Conservation (phyloP, 768 basidiomycete genomes). For the Symmetrospora coprosmae region DNA sequence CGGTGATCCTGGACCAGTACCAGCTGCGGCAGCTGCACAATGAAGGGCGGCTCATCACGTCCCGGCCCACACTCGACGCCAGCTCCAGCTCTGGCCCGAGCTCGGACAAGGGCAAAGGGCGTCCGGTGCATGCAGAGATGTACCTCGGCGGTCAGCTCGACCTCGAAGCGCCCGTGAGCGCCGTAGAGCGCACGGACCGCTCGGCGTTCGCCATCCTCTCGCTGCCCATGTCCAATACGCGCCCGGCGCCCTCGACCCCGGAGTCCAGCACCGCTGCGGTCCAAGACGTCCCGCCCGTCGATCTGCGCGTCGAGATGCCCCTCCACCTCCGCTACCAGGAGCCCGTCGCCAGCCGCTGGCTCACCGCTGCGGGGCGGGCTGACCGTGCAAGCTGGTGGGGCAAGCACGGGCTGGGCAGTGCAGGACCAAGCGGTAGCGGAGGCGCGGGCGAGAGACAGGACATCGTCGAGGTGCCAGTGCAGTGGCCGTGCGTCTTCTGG, state of each 20-base stretch:
- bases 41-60: constrained; percentile 3
- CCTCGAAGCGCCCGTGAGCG: constrained; percentile 22
- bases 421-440: too few relatives aligned
- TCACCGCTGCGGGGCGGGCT: too few relatives aligned
- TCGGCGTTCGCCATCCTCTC: constrained; percentile 7
- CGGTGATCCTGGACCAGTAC: constrained; percentile 26
- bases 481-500: constrained; percentile 25
- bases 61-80: not conserved
- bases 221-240: not conserved
- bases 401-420: too few relatives aligned
- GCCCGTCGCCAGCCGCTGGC: constrained; percentile 16
- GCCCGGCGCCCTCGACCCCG: not conserved
- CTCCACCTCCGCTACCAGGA: constrained; percentile 25
- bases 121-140: constrained; percentile 8
- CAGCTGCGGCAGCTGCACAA: constrained; percentile 20
- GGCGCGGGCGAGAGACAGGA: not conserved
- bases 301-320: constrained; percentile 9
- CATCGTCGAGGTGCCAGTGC: not conserved
- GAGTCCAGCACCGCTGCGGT: not conserved
- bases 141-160: constrained; percentile 16
- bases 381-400: constrained; percentile 9
- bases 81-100: too few relatives aligned
- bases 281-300: not conserved
- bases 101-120: constrained; percentile 2
- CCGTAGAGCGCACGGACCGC: not conserved